These are phyloP conservation scores for Pseudoscleropodium purum DNA, from an alignment of 225 moss, liverwort and hornwort genomes.

Conservation along the genomic window DNA sequence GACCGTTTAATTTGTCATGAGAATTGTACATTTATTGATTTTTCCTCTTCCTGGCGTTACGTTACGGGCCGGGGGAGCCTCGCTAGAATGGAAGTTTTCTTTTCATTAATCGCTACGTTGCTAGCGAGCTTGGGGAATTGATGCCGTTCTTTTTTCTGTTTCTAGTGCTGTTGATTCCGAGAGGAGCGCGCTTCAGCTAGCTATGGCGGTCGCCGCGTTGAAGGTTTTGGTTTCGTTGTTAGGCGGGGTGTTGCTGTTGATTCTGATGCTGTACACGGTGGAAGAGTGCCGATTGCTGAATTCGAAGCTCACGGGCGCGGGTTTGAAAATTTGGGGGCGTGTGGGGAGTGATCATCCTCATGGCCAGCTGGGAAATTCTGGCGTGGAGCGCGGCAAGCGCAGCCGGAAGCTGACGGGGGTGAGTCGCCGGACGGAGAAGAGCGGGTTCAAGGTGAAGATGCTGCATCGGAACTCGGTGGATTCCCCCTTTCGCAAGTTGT, in stretches of 20 bases:
- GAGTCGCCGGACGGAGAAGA: not conserved
- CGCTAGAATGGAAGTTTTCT: not conserved
- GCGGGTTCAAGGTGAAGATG: constrained; percentile 33
- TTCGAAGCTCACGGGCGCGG: not conserved
- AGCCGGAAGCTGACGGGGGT: not conserved
- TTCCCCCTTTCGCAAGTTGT: constrained; percentile 28
- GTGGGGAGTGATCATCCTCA: not conserved
- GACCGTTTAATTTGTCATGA: constrained; percentile 23
- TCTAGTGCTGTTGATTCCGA: not conserved
- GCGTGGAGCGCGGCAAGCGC: not conserved
- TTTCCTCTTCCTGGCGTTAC: not conserved
- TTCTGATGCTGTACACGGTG: constrained; percentile 5
- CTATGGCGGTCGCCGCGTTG: constrained; percentile 4
- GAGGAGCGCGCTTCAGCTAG: not conserved
- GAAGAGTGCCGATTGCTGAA: constrained; percentile 1
- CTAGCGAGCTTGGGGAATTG: not conserved
- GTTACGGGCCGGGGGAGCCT: not conserved
- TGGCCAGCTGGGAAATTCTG: not conserved
- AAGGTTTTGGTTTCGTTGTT: constrained; percentile 3
- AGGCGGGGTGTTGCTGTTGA: constrained; percentile 3
- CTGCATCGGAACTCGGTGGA: constrained; percentile 38
- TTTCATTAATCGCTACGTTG: not conserved
- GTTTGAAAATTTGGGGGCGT: not conserved
- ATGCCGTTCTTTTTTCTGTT: not conserved
- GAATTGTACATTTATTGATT: not conserved